Base-by-base conservation (phyloP, 2,329 filamentous ascomycete genomes). In the Fusarium fujikuroi region DNA sequence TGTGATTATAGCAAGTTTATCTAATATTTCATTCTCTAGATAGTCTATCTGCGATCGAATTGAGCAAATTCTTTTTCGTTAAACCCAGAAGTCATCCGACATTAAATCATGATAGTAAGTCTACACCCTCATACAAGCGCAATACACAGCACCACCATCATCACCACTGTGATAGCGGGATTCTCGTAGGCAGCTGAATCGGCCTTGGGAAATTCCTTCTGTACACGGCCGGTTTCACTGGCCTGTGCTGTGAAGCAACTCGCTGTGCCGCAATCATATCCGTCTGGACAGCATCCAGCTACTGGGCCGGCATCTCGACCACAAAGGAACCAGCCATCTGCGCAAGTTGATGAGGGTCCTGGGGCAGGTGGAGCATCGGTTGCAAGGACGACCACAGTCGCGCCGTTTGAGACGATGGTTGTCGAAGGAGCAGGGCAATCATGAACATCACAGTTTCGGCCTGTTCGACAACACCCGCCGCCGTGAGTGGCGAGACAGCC, bases 401-500 rank as follows among this genome's bases (percentile, higher is more conserved):
- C 86, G 11, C 92, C 92, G 69, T 91, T 86, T 2, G 87, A 88
- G 5, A 95, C 83, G 5, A 95, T 89, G 2, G 91, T 92, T 0
- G 91, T 92, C 4, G 82, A 81, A 0, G 86, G 84, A 0, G 89
- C 82, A 0, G 93, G 93, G 77, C 95, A 98, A 11, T 92, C 93
- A 0, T 92, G 93, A 0, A 91, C 92, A 67, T 92, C 89, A 83
- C 95, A 98, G 83, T 97, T 89, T 25, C 95, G 90, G 4, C 94
- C 95, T 0, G 94, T 95, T 64, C 93, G 92, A 83, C 95, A 98
- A 84, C 95, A 98, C 4, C 89, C 89, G 25, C 94, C 94, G 19
- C 93, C 94, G 66, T 95, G 94, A 67, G 91, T 91, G 4, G 95
- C 95, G 5, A 92, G 89, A 82, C 95, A 98, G 57, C 94, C 92